A percentile compares a stretch with the other conserved stretches of the same genome.
phyloP scores from a whole-genome alignment of 176 grass and related monocot species.

The Alopecurus myosuroides region DNA sequence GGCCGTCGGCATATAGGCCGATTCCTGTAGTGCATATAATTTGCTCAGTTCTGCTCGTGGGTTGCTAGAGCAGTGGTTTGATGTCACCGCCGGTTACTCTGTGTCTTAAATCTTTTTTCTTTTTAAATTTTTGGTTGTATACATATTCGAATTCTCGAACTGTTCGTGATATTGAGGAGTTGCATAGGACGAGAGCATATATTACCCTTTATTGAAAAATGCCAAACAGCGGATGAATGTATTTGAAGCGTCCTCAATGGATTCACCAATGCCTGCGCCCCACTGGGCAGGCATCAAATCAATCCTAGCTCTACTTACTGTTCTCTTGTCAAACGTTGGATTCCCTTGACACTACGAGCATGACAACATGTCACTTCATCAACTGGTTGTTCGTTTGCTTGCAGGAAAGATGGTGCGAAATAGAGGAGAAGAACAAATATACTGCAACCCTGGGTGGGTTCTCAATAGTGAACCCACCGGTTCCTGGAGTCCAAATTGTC shows the following conservation, averaged over 20 bases:
- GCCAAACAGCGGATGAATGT: neutral
- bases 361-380: neutral
- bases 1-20: no score
- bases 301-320: neutral
- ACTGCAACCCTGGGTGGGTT: neutral
- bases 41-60: no score
- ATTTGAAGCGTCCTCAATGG: conserved; percentile 2
- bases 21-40: no score
- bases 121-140: no score
- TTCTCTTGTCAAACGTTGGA: conserved; percentile 35
- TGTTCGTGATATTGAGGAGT: no score
- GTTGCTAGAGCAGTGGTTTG: no score
- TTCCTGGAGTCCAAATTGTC: conserved; percentile 30
- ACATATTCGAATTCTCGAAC: no score
- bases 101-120: no score
- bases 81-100: no score
- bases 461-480: conserved; percentile 3
- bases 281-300: conserved; percentile 27
- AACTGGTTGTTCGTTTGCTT: neutral
- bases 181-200: no score
- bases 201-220: neutral
- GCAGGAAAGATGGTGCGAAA: neutral
- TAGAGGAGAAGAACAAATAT: neutral
- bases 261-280: conserved; percentile 19
- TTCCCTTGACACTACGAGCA: conserved; percentile 27